Base-by-base conservation (phyloP, 306 rosid species). In the Senna siamea region DNA sequence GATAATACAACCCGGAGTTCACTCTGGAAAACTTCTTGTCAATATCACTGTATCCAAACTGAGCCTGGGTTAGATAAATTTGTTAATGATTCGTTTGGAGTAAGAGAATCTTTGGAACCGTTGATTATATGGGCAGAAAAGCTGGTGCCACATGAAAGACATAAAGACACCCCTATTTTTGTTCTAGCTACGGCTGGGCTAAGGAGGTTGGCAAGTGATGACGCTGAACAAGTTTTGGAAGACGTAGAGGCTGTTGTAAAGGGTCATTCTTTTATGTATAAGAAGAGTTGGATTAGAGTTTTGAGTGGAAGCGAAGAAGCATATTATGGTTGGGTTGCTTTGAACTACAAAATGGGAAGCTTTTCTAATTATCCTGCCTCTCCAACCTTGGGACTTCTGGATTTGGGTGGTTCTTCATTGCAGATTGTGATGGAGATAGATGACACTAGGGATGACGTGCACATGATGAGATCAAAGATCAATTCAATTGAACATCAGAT, bases 251-350 rank as follows among this genome's bases (percentile, higher is more conserved):
- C 69, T 75, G 88, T 90, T 46, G 63, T 90, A 51, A 89, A 81
- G 72, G 84, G 74, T 69, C 83, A 78, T 30, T 37, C 81, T 0
- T 83, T 90, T 78, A 59, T 80, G 86, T 77, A 76, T 76, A 76
- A 70, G n/a, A 89, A 62, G 75, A 81, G 81, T 38, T 88, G 95
- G 89, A 87, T 90, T 34, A 87, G 93, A 82, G 92, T 90, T 63
- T 84, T 90, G 90, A 90, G 85, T 87, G 98, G 98, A 75, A 83
- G 64, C 34, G 97, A 93, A 66, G 98, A 90, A 71, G 98, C 98
- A 73, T 87, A 91, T 73, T 91, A 90, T 82, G 97, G 95, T 50
- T 90, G 96, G 98, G 86, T 93, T 44, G 96, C 97, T 75, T 85
- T 90, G 82, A 90, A 90, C 63, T 90, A 87, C 38, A 88, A 83